Evolutionary conservation across 495 filamentous ascomycete genomes (phyloP).

Genomic region (Aspergillus cavernicola): DNA sequence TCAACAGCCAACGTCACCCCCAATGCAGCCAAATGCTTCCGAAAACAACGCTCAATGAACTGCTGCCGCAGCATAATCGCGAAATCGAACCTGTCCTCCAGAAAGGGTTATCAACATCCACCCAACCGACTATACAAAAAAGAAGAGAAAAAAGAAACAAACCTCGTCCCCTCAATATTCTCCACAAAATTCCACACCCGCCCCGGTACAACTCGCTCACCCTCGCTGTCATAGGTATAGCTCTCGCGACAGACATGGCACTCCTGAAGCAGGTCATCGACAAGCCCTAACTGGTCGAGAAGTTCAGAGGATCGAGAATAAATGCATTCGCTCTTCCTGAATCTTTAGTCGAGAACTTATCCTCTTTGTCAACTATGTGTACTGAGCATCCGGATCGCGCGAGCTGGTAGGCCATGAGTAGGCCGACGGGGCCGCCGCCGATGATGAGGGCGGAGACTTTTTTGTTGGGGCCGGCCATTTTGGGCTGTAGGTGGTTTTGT

Average conservation of each 20-base stretch:
- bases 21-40: too few species aligned
- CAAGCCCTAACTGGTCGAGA: constrained; percentile 45
- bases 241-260: constrained; percentile 39
- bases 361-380: constrained; percentile 33
- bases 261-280: constrained; percentile 42
- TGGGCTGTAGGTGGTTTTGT: too few species aligned
- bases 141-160: too few species aligned
- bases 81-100: constrained; percentile 6
- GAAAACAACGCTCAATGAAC: too few species aligned
- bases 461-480: too few species aligned
- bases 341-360: constrained; percentile 33
- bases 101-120: too few species aligned
- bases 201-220: constrained; percentile 16
- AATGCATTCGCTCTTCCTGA: constrained; percentile 45
- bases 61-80: constrained; percentile 9
- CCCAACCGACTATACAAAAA: too few species aligned
- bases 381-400: constrained; percentile 21
- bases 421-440: constrained; percentile 72
- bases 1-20: too few species aligned
- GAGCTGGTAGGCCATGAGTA: constrained; percentile 54
- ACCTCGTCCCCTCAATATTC: constrained; percentile 9
- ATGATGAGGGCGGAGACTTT: constrained; percentile 51
- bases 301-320: constrained; percentile 44
- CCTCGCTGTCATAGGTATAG: constrained; percentile 45
- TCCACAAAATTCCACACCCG: constrained; percentile 19